Evolutionary conservation across 208 protist species (phyloP).

Genomic region (Tritrichomonas musculus): DNA sequence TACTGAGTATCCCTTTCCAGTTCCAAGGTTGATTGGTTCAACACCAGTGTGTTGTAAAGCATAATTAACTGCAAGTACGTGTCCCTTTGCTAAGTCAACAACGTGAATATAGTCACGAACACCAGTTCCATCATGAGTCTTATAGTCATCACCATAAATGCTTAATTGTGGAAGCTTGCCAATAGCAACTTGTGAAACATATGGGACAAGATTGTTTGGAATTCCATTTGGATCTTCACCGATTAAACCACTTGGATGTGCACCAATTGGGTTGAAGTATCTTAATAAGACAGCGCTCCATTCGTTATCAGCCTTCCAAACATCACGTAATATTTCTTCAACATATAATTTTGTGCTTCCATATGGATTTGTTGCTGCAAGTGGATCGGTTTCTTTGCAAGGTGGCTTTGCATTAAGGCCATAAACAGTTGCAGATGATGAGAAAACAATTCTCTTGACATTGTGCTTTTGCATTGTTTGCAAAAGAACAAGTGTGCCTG

Average conservation of each 20-base stretch:
- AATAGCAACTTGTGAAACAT: conserved; percentile 69
- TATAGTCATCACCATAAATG: conserved; percentile 54
- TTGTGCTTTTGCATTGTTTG: conserved; percentile 73
- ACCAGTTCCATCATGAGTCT: conserved; percentile 53
- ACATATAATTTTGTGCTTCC: conserved; percentile 70
- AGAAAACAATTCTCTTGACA: conserved; percentile 84
- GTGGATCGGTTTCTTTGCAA: conserved; percentile 46
- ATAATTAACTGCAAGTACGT: conserved; percentile 41
- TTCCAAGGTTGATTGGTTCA: conserved; percentile 27
- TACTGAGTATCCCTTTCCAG: conserved; percentile 28
- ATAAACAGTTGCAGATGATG: conserved; percentile 85
- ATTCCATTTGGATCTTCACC: conserved; percentile 80
- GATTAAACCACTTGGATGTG: conserved; percentile 78
- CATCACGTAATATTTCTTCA: conserved; percentile 78
- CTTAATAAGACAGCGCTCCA: conserved; percentile 65
- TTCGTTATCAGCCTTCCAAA: conserved; percentile 66
- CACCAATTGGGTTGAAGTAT: conserved; percentile 96
- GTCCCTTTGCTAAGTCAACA: conserved; percentile 34
- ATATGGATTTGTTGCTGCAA: too few species aligned
- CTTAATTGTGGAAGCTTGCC: conserved; percentile 43
- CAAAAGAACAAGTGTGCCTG: conserved; percentile 74
- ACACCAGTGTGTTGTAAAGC: background rate
- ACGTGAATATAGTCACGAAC: too few species aligned
- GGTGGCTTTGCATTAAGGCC: conserved; percentile 46
- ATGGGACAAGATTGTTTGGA: conserved; percentile 93